Percentiles rank a stretch among this genome's conserved stretches.
Evolutionary conservation across 495 filamentous ascomycete genomes (phyloP).

Genomic region (Podospora fimiseda): DNA sequence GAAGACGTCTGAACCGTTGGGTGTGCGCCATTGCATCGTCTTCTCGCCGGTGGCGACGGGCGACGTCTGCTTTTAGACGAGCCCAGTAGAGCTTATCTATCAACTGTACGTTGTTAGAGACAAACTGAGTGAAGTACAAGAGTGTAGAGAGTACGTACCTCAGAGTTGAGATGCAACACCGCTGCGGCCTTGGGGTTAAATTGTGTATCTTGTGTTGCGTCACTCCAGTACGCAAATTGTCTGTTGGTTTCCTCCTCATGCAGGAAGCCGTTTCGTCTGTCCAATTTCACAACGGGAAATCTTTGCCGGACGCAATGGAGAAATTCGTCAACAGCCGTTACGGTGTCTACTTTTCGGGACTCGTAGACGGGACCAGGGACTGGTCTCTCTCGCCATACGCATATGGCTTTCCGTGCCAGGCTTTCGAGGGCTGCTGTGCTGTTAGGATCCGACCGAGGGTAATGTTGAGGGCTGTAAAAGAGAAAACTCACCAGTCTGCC

Average conservation of each 20-base stretch:
- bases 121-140: background rate
- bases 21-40: slow-evolving; percentile 5
- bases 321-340: slow-evolving; percentile 12
- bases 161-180: slow-evolving; percentile 15
- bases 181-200: slow-evolving; percentile 17
- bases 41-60: slow-evolving; percentile 6
- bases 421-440: slow-evolving; percentile 10
- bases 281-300: slow-evolving; percentile 17
- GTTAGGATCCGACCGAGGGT: background rate
- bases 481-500: slow-evolving; percentile 7
- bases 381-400: slow-evolving; percentile 13
- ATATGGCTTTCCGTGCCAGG: slow-evolving; percentile 14
- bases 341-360: background rate
- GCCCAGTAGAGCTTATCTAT: slow-evolving; percentile 18
- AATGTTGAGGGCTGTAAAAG: too few species aligned
- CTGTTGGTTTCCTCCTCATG: slow-evolving; percentile 4
- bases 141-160: background rate
- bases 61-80: slow-evolving; percentile 14
- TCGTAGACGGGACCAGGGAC: slow-evolving; percentile 2
- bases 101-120: background rate
- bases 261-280: slow-evolving; percentile 14
- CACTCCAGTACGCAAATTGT: slow-evolving; percentile 2
- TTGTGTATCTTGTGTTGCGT: slow-evolving; percentile 2
- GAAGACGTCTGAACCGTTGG: slow-evolving; percentile 12
- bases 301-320: slow-evolving; percentile 13